Base-by-base conservation (phyloP, 257 asterid genomes). In the Ballota nigra region DNA sequence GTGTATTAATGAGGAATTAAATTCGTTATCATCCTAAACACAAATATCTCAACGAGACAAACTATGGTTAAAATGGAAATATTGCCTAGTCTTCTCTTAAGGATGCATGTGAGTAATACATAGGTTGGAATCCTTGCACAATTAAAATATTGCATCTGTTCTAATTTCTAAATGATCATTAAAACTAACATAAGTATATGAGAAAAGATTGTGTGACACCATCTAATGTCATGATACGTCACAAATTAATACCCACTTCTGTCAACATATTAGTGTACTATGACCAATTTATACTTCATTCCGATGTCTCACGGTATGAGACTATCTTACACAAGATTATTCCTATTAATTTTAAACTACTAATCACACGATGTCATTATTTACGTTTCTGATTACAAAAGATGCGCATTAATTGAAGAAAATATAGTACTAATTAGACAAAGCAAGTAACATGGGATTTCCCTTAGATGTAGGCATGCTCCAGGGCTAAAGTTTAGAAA, bases 391-490 rank as follows among this genome's bases (percentile, higher is more conserved):
- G 67, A 70, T 57, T 40, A 40, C 58, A 28, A 16, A 70, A 33
- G 63, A 49, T 49, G 47, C 20, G 70, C 7, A 6, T 12, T 22
- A 57, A 60, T 68, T 60, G 11, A 58, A 26, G 57, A 16, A 53
- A 16, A 13, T 12, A 28, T 6, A 20, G 29, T 26, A 1, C 29
- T n/a, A n/a, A n/a, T n/a, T n/a, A n/a, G n/a, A 18, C 9, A 61
- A 49, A 63, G 9, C 73, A 36, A 43, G 45, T 55, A 63, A 22
- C 45, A 59, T 45, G 61, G 36, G 26, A 13, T 45, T 59, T 23
- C 40, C 77, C 70, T 59, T 23, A 66, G 62, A 58, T 72, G 68
- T 49, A 66, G 74, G 72, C 72, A 16, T 9, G 58, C 34, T 20
- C 55, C 34, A 34, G 52, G 16, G 43, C 38, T 36, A 10, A 56